phyloP scores from a whole-genome alignment of 495 filamentous ascomycete genomes.

The Penicillium simplicissimum region DNA sequence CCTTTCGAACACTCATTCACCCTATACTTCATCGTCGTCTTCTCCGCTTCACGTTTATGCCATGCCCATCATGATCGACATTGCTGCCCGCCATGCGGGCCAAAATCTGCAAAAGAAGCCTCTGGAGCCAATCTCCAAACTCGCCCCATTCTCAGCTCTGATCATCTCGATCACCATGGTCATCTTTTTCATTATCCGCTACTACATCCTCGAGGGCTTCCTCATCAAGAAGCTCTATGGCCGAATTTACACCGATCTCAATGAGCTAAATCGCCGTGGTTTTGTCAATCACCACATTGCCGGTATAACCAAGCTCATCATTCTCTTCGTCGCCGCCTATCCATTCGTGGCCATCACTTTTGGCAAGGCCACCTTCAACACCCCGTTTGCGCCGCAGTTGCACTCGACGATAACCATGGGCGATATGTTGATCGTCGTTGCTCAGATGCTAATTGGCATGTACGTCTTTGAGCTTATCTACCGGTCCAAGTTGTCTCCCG shows the following conservation, averaged over 20 bases:
- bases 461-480: slow-evolving; percentile 53
- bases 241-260: slow-evolving; percentile 35
- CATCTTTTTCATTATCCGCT: slow-evolving; percentile 44
- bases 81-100: neutral
- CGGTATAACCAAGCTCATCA: slow-evolving; percentile 44
- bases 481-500: slow-evolving; percentile 41
- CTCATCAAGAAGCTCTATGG: slow-evolving; percentile 42
- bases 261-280: slow-evolving; percentile 41
- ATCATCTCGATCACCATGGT: slow-evolving; percentile 46
- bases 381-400: slow-evolving; percentile 23
- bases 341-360: slow-evolving; percentile 47
- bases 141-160: slow-evolving; percentile 46
- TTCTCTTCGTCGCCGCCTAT: slow-evolving; percentile 45
- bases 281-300: slow-evolving; percentile 55
- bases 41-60: neutral
- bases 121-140: slow-evolving; percentile 33
- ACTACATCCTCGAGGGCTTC: slow-evolving; percentile 46
- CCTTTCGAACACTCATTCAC: neutral
- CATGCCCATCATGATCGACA: slow-evolving; percentile 3
- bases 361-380: slow-evolving; percentile 34
- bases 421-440: slow-evolving; percentile 42
- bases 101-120: slow-evolving; percentile 1
- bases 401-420: slow-evolving; percentile 40
- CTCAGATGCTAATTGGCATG: slow-evolving; percentile 50
- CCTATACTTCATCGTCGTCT: neutral